A percentile compares a stretch with the other conserved stretches of the same genome.
phyloP scores from a whole-genome alignment of 2,329 filamentous ascomycete genomes.

The Cadophora gregata region DNA sequence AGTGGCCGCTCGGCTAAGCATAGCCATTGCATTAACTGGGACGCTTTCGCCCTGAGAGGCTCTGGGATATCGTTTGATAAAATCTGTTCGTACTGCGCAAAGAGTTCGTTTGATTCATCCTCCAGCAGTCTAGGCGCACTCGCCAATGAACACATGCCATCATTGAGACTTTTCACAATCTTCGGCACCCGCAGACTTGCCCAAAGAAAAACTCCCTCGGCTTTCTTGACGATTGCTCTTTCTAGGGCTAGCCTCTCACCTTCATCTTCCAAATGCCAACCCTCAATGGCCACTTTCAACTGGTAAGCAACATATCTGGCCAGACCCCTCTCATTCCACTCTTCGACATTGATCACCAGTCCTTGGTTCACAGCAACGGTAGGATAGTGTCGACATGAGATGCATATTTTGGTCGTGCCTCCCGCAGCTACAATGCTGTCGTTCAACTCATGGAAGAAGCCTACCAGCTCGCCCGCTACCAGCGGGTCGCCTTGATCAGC shows the following conservation, averaged over 20 bases:
- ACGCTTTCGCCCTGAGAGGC: constrained; percentile 19
- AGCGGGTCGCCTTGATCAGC: constrained; percentile 3
- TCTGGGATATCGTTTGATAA: constrained; percentile 22
- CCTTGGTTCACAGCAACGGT: constrained; percentile 21
- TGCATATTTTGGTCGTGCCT: constrained; percentile 26
- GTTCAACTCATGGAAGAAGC: constrained; percentile 19
- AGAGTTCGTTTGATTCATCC: constrained; percentile 27
- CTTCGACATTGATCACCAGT: constrained; percentile 42
- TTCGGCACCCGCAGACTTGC: constrained; percentile 33
- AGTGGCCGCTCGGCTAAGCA: constrained; percentile 34
- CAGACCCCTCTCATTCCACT: neutral
- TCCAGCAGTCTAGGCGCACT: constrained; percentile 8
- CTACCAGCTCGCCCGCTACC: constrained; percentile 9
- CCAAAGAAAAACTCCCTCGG: constrained; percentile 48
- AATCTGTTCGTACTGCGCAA: constrained; percentile 30
- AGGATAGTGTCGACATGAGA: constrained; percentile 38
- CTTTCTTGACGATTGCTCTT: constrained; percentile 38
- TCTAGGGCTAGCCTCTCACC: neutral
- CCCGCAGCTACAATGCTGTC: neutral
- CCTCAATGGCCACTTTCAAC: constrained; percentile 2
- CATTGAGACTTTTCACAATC: constrained; percentile 27
- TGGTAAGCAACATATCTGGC: neutral
- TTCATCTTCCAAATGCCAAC: constrained; percentile 18
- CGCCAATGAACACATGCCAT: constrained; percentile 27
- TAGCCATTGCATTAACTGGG: constrained; percentile 38